These are phyloP conservation scores for Aristolochia californica DNA, from an alignment of 164 flowering plant species.

Conservation along the genomic window DNA sequence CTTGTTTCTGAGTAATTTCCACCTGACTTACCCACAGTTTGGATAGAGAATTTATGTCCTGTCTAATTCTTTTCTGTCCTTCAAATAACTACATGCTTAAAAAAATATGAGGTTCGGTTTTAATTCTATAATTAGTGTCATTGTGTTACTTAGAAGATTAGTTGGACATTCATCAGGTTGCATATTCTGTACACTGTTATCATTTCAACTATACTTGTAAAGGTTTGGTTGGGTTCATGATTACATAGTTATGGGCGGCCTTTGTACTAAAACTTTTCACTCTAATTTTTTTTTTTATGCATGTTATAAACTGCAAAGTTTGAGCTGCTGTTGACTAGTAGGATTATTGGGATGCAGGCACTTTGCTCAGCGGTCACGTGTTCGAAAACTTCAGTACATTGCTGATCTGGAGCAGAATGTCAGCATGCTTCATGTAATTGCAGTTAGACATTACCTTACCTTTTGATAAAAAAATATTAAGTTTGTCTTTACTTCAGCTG, in stretches of 20 bases:
- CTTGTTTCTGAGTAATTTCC: too few relatives aligned
- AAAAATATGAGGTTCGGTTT: too few relatives aligned
- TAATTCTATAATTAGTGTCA: too few relatives aligned
- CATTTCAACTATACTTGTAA: neutral
- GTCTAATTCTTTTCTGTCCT: too few relatives aligned
- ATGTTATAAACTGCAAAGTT: neutral
- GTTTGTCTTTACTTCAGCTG: neutral
- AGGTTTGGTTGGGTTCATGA: neutral
- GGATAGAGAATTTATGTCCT: too few relatives aligned
- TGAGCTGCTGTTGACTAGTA: neutral
- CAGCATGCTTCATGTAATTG: slow-evolving; percentile 3
- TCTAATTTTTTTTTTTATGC: neutral
- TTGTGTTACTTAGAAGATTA: too few relatives aligned
- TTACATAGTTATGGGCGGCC: neutral
- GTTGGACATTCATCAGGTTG: too few relatives aligned
- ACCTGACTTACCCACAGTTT: too few relatives aligned
- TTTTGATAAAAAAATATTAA: neutral
- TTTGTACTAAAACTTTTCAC: neutral
- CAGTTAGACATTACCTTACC: neutral
- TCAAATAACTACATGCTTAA: too few relatives aligned
- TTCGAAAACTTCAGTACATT: slow-evolving; percentile 92
- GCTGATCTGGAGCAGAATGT: slow-evolving; percentile 88
- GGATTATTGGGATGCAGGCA: slow-evolving; percentile 36
- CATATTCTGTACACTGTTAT: neutral
- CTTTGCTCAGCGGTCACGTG: slow-evolving; percentile 92